phyloP scores from a whole-genome alignment of 1,139 yeast genomes.

The Sugiyamaella xylanicola region DNA sequence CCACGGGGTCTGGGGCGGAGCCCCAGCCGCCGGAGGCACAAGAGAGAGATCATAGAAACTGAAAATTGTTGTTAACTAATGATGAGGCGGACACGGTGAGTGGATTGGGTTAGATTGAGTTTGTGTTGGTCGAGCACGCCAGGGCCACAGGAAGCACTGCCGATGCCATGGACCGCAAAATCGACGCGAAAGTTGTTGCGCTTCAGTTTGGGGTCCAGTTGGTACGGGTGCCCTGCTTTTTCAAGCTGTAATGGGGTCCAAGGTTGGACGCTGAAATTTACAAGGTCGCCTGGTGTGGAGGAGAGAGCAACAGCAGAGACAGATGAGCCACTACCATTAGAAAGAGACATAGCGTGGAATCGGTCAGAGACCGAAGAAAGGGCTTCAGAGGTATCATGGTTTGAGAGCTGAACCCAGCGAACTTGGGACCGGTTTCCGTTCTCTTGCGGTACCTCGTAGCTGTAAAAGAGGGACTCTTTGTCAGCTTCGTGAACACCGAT shows the following conservation, averaged over 20 bases:
- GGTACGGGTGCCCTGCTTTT: constrained; percentile 42
- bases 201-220: constrained; percentile 29
- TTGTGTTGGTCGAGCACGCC: constrained; percentile 36
- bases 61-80: constrained; percentile 1
- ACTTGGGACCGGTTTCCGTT: constrained; percentile 45
- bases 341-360: constrained; percentile 1
- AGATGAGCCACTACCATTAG: constrained; percentile 24
- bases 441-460: constrained; percentile 46
- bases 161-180: constrained; percentile 44
- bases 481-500: constrained; percentile 34
- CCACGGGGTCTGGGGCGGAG: constrained; percentile 3
- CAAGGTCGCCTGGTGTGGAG: constrained; percentile 1
- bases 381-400: too few species aligned
- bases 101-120: constrained; percentile 25
- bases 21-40: constrained; percentile 10
- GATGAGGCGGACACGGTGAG: constrained; percentile 17
- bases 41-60: not conserved
- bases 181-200: constrained; percentile 40
- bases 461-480: constrained; percentile 32
- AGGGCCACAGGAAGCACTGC: constrained; percentile 46
- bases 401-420: constrained; percentile 38
- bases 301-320: constrained; percentile 13
- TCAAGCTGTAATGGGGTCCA: constrained; percentile 35
- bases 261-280: constrained; percentile 34
- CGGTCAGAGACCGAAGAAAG: not conserved